Evolutionary conservation across 1,284 basidiomycete species (phyloP).

Genomic region (Sparassis latifolia): DNA sequence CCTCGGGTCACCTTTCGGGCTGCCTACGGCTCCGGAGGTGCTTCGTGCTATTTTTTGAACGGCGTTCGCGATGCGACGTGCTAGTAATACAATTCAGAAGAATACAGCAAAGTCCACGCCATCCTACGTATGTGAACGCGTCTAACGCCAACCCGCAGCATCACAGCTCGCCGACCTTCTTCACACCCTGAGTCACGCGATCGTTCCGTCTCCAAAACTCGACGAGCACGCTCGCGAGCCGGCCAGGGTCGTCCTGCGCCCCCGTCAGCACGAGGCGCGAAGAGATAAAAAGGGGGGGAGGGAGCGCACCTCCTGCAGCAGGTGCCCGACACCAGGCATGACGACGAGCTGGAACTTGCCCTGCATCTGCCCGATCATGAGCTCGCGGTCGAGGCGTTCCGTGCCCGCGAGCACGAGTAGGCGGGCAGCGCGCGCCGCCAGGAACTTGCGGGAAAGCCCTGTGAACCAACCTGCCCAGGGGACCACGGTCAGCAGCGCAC

Average conservation of each 20-base stretch:
- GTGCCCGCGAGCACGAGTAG: constrained; percentile 89
- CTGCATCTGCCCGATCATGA: constrained; percentile 99
- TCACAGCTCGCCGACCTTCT: constrained; percentile 73
- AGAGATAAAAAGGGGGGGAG: not conserved
- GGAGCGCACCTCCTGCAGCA: constrained; percentile 82
- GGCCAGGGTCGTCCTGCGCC: constrained; percentile 75
- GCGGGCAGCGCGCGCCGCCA: constrained; percentile 72
- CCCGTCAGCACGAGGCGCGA: not conserved
- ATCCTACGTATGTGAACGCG: no score
- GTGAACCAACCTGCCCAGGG: constrained; percentile 77
- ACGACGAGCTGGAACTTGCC: constrained; percentile 96
- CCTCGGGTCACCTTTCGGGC: no score
- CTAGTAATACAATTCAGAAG: not conserved
- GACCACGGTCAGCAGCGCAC: not conserved
- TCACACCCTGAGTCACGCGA: constrained; percentile 61
- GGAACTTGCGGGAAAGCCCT: constrained; percentile 75
- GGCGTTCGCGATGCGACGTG: not conserved
- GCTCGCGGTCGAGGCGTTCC: constrained; percentile 85
- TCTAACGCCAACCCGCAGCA: no score
- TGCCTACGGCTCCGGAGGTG: no score
- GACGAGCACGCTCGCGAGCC: constrained; percentile 73
- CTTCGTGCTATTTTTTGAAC: no score
- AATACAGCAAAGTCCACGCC: no score
- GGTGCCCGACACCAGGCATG: constrained; percentile 83
- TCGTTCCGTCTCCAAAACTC: constrained; percentile 94